Evolutionary conservation across 495 filamentous ascomycete genomes (phyloP).

Genomic region (Talaromyces liani): DNA sequence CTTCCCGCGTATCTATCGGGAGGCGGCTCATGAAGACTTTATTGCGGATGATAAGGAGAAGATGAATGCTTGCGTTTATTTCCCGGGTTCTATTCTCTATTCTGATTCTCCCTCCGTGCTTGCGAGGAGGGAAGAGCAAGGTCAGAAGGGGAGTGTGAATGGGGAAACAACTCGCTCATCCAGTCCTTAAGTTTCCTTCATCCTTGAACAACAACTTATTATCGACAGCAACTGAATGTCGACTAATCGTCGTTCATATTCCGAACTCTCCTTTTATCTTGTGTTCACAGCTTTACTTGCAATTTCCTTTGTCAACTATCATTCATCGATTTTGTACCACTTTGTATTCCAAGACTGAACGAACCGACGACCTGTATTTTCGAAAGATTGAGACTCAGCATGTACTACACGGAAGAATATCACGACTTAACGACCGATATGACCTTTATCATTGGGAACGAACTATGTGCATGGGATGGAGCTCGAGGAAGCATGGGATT

Average conservation of each 20-base stretch:
- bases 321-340: neutral
- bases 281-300: neutral
- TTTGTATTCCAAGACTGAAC: neutral
- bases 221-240: neutral
- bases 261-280: neutral
- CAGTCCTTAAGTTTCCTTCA: neutral
- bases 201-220: neutral
- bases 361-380: neutral
- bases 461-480: neutral
- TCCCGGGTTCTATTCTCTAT: slow-evolving; percentile 44
- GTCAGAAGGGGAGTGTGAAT: slow-evolving; percentile 18
- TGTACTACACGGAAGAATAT: neutral
- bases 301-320: neutral
- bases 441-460: neutral
- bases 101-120: slow-evolving; percentile 47
- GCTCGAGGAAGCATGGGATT: neutral
- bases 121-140: slow-evolving; percentile 41
- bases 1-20: slow-evolving; percentile 48
- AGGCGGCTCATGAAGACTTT: slow-evolving; percentile 49
- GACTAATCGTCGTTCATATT: neutral
- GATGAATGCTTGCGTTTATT: slow-evolving; percentile 38
- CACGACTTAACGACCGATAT: neutral
- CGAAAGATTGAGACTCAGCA: neutral
- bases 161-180: neutral
- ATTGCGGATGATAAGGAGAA: slow-evolving; percentile 31